A percentile compares a stretch with the other conserved stretches of the same genome.
These are phyloP conservation scores for Dryas integrifolia DNA, from an alignment of 331 rosid species.

Conservation along the genomic window DNA sequence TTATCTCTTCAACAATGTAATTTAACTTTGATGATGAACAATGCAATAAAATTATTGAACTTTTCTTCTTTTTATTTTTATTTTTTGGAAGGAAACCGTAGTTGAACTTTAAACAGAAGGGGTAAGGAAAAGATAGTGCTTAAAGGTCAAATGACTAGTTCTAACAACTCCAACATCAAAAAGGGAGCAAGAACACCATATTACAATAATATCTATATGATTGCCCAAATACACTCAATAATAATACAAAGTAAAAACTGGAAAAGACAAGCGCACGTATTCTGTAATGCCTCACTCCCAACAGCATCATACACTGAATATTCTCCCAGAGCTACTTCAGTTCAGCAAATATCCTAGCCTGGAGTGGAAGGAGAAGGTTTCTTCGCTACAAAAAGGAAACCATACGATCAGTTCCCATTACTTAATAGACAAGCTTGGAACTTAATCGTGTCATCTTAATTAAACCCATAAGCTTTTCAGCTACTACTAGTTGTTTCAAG, in stretches of 20 bases:
- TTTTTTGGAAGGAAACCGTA: not conserved
- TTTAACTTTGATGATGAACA: no score
- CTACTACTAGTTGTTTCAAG: not conserved
- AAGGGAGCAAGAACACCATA: constrained; percentile 6
- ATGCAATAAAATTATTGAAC: no score
- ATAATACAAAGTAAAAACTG: not conserved
- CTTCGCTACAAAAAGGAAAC: not conserved
- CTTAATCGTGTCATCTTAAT: not conserved
- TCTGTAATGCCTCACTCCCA: constrained; percentile 13
- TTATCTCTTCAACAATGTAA: no score
- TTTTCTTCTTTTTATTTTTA: no score
- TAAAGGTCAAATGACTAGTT: constrained; percentile 10
- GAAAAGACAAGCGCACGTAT: not conserved
- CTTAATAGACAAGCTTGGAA: not conserved
- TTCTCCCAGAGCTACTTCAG: not conserved
- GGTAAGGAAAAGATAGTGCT: not conserved
- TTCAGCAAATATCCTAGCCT: constrained; percentile 13
- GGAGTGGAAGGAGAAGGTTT: not conserved
- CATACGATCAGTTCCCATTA: not conserved
- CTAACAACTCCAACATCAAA: constrained; percentile 22
- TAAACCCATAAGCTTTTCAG: not conserved
- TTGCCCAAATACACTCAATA: not conserved
- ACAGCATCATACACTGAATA: constrained; percentile 1
- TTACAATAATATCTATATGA: constrained; percentile 9
- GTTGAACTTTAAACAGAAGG: not conserved